Evolutionary conservation across 164 flowering plant species (phyloP), one percentile per base, ranked within the genome.

Genomic region (Warburgia ugandensis): DNA sequence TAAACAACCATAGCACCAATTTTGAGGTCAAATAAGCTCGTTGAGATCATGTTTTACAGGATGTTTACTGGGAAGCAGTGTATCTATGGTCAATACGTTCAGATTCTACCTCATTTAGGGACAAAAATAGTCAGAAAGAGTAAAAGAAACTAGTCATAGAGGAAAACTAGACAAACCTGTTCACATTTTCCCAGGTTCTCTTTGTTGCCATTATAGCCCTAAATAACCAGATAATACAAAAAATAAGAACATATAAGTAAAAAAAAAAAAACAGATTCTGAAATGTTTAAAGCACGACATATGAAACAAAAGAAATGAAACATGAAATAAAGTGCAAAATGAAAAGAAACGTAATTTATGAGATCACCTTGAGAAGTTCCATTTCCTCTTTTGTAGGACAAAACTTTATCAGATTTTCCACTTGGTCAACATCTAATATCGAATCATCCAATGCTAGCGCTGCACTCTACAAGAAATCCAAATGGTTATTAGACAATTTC

Each of bases 381-480:
- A 92, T 92, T 68, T 92, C 98, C 62, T 86, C 98, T 66, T 92
- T 92, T 22, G 96, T 83, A 27, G 98, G 98, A 69, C 98, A 85
- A 56, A 83, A 83, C 48, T 92, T 92, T 44, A 88, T 83, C 42
- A 92, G 94, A 73, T 88, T 92, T 52, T 92, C 96, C 55, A 92
- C 95, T 62, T 85, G 94, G 75, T 92, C 98, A 68, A 70, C 86
- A 73, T 92, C 98, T 65, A 92, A 67, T 61, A 82, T 66, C 22
- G 95, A 77, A 35, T 81, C 95, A 71, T 92, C 98, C 82, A 92
- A 68, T 56, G 96, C 91, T 39, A 92, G 72, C n/a, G 79, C 91
- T 47, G 98, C 94, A 59, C 78, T 77, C 98, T 92, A 76, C 50
- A 29, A 58, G 36, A 46, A 50, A 38, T 0, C 12, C 16, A 54